Conservation (phyloP, 306 rosid species). For the Fragaria iinumae region DNA sequence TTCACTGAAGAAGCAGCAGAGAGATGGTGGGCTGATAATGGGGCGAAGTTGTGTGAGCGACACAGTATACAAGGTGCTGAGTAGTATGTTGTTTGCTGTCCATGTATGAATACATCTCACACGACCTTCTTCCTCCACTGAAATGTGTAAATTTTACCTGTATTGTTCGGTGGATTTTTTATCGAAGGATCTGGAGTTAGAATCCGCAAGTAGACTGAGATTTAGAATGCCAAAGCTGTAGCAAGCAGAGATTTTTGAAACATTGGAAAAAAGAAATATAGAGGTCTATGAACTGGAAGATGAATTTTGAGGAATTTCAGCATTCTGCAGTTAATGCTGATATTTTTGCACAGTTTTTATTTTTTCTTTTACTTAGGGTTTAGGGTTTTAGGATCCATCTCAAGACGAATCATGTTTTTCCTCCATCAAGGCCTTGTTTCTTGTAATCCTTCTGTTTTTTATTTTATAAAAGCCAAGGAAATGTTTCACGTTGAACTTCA, state of each 20-base stretch:
- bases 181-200: slow-evolving; percentile 13
- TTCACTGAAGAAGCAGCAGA: slow-evolving; percentile 81
- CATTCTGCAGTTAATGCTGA: slow-evolving; percentile 1
- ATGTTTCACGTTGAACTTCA: neutral
- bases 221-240: slow-evolving; percentile 26
- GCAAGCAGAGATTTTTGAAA: slow-evolving; percentile 8
- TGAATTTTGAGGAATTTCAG: slow-evolving; percentile 7
- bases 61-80: slow-evolving; percentile 46
- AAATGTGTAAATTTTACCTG: slow-evolving; percentile 44
- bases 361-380: neutral
- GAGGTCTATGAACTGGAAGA: neutral
- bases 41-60: slow-evolving; percentile 59
- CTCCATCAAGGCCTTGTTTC: neutral
- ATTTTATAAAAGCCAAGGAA: neutral
- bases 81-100: slow-evolving; percentile 32
- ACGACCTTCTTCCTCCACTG: slow-evolving; percentile 26
- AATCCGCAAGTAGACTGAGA: slow-evolving; percentile 36
- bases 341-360: neutral
- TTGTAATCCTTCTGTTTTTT: neutral
- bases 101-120: slow-evolving; percentile 14
- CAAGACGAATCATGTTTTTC: neutral
- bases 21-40: slow-evolving; percentile 91
- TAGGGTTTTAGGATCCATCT: neutral
- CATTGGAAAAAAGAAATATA: neutral
- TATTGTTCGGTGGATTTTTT: slow-evolving; percentile 25